Base-by-base conservation (phyloP, 768 basidiomycete species). In the Lactifluus rugatus region DNA sequence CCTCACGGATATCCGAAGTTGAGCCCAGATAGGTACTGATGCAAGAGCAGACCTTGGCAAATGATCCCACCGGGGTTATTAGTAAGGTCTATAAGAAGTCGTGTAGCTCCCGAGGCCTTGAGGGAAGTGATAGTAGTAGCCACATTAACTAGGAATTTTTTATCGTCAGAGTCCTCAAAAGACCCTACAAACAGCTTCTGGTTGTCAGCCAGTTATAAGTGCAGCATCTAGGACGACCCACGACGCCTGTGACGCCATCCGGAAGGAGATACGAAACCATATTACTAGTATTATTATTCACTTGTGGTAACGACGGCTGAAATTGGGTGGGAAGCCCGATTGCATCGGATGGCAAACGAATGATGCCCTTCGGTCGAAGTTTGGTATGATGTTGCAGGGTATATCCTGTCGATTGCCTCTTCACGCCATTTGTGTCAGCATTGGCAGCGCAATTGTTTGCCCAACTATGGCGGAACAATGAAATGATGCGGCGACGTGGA, bases 21-120 rank as follows among this genome's bases (percentile, higher is more conserved):
- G 0, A 73, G 72, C 7, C 82, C 83, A 14, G 78, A 75, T 26
- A 86, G 73, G 65, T 75, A 83, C 53, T 77, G 76, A 58, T 83
- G 82, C 50, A 86, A 68, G 71, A 82, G 84, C 42, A 79, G 74
- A 1, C 83, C 83, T 13, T 84, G 74, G 66, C 83, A 86, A 5
- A 85, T 74, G 57, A 77, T 81, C n/a, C 83, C 83, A 49, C 82
- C 82, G 13, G 36, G 44, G 60, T 86, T 86, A 67, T 84, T 81
- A 11, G 79, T 79, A 36, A 84, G 65, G 66, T 85, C 83, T 42
- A 86, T 74, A 25, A 85, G 65, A 8, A 84, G 69, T 28, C 73
- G 75, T 0, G 74, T 77, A 8, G 81, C 78, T 13, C 79, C 79
- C 2, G 74, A 72, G 0, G 66, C 61, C 61, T 79, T 68, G 72